phyloP scores from a whole-genome alignment of 2,329 filamentous ascomycete genomes.

The Aspergillus sclerotialis region DNA sequence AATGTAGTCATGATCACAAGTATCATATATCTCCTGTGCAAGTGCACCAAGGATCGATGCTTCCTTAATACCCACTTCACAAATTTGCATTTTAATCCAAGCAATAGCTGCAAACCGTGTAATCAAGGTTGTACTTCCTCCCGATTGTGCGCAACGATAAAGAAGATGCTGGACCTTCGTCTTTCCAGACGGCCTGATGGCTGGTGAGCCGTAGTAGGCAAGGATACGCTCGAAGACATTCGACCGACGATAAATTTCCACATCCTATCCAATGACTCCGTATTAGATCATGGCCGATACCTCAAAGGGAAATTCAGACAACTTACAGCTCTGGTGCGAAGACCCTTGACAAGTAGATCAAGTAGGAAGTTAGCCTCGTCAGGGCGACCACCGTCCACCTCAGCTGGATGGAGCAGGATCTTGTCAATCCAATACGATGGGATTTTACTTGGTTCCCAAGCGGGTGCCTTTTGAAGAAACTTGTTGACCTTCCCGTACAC shows the following conservation, averaged over 20 bases:
- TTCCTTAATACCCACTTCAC: slow-evolving; percentile 40
- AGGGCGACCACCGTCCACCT: slow-evolving; percentile 65
- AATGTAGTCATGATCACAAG: slow-evolving; percentile 61
- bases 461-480: slow-evolving; percentile 70
- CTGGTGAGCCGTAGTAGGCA: slow-evolving; percentile 60
- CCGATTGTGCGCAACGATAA: slow-evolving; percentile 59
- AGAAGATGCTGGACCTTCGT: slow-evolving; percentile 57
- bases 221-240: slow-evolving; percentile 70
- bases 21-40: slow-evolving; percentile 54
- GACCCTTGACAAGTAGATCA: slow-evolving; percentile 61
- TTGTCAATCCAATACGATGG: slow-evolving; percentile 58
- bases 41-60: slow-evolving; percentile 46
- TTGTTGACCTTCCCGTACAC: slow-evolving; percentile 82
- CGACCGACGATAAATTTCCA: slow-evolving; percentile 46
- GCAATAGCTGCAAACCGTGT: slow-evolving; percentile 67
- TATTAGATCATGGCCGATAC: not conserved
- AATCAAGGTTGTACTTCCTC: slow-evolving; percentile 71
- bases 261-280: slow-evolving; percentile 28
- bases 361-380: slow-evolving; percentile 70
- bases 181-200: slow-evolving; percentile 52
- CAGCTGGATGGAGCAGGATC: slow-evolving; percentile 66
- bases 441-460: slow-evolving; percentile 59
- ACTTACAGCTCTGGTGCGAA: slow-evolving; percentile 47
- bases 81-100: slow-evolving; percentile 63
- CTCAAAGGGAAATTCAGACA: not conserved